Evolutionary conservation across 495 filamentous ascomycete genomes (phyloP).

Genomic region (Penicillium egyptiacum): DNA sequence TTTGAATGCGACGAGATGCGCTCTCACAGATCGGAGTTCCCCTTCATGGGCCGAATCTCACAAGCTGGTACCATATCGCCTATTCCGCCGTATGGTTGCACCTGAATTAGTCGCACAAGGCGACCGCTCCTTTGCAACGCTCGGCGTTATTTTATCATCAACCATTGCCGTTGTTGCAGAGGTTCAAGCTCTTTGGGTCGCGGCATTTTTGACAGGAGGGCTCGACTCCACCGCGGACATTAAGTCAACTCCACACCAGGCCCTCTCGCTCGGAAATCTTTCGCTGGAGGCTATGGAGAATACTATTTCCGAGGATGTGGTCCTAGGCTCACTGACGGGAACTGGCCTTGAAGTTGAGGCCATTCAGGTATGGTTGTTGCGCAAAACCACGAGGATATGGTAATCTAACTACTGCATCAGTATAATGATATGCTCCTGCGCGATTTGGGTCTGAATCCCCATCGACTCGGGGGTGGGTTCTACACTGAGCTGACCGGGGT

Average conservation of each 20-base stretch:
- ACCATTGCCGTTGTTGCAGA: conserved; percentile 58
- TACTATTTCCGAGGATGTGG: conserved; percentile 31
- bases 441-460: conserved; percentile 33
- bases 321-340: conserved; percentile 28
- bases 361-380: conserved; percentile 25
- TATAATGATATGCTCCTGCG: conserved; percentile 36
- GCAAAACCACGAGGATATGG: neutral
- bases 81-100: conserved; percentile 64
- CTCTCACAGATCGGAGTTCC: conserved; percentile 9
- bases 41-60: conserved; percentile 23
- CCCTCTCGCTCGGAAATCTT: conserved; percentile 11
- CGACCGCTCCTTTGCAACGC: conserved; percentile 60
- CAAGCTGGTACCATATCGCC: conserved; percentile 27
- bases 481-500: conserved; percentile 29
- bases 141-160: conserved; percentile 57
- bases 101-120: conserved; percentile 48
- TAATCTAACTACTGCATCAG: conserved; percentile 9
- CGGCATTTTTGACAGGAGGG: conserved; percentile 50
- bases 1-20: conserved; percentile 14
- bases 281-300: conserved; percentile 16
- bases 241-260: neutral
- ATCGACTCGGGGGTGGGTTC: conserved; percentile 27
- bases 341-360: conserved; percentile 30
- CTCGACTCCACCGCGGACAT: conserved; percentile 13
- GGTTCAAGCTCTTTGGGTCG: conserved; percentile 66